Evolutionary conservation across 2,329 filamentous ascomycete species (phyloP).

Genomic region (Cephalotrichum gorgonifer): DNA sequence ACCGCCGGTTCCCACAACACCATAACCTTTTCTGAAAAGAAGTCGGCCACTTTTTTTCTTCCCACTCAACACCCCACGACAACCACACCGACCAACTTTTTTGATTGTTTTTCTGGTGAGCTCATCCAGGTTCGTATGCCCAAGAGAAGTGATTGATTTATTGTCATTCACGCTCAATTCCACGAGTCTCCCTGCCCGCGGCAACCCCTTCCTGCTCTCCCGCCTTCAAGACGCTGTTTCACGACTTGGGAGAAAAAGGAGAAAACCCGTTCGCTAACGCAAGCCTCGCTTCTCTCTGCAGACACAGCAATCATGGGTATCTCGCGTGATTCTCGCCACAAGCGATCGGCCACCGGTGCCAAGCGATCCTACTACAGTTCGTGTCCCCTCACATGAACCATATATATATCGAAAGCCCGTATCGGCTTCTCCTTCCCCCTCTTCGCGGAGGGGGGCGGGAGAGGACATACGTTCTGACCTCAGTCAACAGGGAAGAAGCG

Average conservation of each 20-base stretch:
- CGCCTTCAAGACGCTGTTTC: neutral
- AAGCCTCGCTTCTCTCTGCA: constrained; percentile 25
- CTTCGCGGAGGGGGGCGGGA: neutral
- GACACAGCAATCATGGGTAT: constrained; percentile 93
- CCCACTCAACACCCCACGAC: constrained; percentile 1
- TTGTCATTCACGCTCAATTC: neutral
- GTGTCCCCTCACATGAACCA: constrained; percentile 35
- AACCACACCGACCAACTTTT: neutral
- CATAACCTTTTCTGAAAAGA: constrained; percentile 5
- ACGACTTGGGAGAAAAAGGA: neutral
- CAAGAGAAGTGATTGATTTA: neutral
- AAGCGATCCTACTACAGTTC: constrained; percentile 90
- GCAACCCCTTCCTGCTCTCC: neutral
- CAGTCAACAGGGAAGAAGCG: constrained; percentile 75
- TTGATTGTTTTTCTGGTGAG: constrained; percentile 5
- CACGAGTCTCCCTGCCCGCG: neutral
- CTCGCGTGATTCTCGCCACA: constrained; percentile 99
- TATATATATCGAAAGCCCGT: constrained; percentile 54
- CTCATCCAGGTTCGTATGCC: constrained; percentile 4
- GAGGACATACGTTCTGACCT: constrained; percentile 63
- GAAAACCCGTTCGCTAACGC: neutral
- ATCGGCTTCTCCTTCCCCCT: constrained; percentile 24
- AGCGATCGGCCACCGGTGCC: constrained; percentile 97
- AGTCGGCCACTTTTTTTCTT: neutral
- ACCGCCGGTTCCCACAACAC: constrained; percentile 1